Evolutionary conservation across 2,329 filamentous ascomycete species (phyloP).

Genomic region (Pseudogymnoascus sp.): DNA sequence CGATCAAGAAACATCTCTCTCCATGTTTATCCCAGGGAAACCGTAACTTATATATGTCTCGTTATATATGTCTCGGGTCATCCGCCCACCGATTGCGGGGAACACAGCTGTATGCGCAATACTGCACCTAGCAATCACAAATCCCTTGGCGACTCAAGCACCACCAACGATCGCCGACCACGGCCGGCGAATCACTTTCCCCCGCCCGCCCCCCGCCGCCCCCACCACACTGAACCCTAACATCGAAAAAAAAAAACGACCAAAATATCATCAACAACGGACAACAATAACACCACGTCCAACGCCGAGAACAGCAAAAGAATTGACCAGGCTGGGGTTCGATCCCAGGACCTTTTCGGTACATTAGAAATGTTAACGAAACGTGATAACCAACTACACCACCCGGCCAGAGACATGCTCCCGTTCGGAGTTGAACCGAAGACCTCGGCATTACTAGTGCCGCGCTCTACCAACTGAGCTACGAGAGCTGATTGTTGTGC

Average conservation of each 20-base stretch:
- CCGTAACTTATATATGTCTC: background rate
- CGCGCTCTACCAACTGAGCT: conserved; percentile 10
- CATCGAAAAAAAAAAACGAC: background rate
- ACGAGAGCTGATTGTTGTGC: conserved; percentile 7
- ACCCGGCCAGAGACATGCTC: background rate
- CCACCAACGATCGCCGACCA: background rate
- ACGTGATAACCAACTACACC: conserved; percentile 8
- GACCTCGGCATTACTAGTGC: conserved; percentile 8
- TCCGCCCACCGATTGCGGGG: background rate
- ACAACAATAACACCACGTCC: background rate
- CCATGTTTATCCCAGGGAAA: background rate
- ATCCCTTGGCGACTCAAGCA: background rate
- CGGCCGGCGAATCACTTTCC: background rate
- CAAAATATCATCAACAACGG: background rate
- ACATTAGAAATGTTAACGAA: conserved; percentile 5
- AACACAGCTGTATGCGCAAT: background rate
- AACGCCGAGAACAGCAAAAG: background rate
- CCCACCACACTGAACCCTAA: background rate
- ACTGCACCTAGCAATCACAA: background rate
- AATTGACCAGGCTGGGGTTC: conserved; percentile 7
- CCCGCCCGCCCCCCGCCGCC: background rate
- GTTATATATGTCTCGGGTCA: background rate
- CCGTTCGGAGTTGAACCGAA: conserved; percentile 7
- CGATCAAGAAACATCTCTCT: background rate
- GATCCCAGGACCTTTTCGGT: conserved; percentile 7